Evolutionary conservation across 1,284 basidiomycete genomes (phyloP).

Genomic region (Boletus hoseneyae): DNA sequence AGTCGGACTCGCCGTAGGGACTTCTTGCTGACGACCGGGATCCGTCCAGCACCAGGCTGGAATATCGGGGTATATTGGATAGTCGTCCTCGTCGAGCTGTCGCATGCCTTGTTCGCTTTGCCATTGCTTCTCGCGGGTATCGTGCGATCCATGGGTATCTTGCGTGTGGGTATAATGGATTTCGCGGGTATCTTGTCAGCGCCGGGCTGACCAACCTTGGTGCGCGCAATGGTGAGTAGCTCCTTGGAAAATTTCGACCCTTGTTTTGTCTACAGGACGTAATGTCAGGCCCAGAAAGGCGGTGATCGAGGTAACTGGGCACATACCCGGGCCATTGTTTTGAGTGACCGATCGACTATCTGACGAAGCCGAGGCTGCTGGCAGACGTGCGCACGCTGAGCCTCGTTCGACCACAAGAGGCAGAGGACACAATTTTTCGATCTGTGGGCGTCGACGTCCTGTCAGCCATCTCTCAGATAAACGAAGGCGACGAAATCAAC

Average conservation of each 20-base stretch:
- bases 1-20: too few species aligned
- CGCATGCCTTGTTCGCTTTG: slow-evolving; percentile 22
- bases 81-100: slow-evolving; percentile 3
- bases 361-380: too few species aligned
- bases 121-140: slow-evolving; percentile 5
- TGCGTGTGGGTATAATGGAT: neutral
- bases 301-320: neutral
- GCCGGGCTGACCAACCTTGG: too few species aligned
- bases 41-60: slow-evolving; percentile 7
- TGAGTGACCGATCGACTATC: neutral
- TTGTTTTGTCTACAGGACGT: too few species aligned
- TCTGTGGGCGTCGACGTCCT: neutral
- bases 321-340: slow-evolving; percentile 13
- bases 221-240: too few species aligned
- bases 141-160: slow-evolving; percentile 9
- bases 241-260: too few species aligned
- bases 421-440: neutral
- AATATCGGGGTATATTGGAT: slow-evolving; percentile 1
- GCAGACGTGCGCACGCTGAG: too few species aligned
- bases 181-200: neutral
- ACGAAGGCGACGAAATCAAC: neutral
- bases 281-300: too few species aligned
- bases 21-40: too few species aligned
- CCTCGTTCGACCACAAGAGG: too few species aligned
- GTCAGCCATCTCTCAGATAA: slow-evolving; percentile 4